Evolutionary conservation across 306 rosid genomes (phyloP), one percentile per base, ranked within the genome.

Genomic region (Gleditsia sinensis): DNA sequence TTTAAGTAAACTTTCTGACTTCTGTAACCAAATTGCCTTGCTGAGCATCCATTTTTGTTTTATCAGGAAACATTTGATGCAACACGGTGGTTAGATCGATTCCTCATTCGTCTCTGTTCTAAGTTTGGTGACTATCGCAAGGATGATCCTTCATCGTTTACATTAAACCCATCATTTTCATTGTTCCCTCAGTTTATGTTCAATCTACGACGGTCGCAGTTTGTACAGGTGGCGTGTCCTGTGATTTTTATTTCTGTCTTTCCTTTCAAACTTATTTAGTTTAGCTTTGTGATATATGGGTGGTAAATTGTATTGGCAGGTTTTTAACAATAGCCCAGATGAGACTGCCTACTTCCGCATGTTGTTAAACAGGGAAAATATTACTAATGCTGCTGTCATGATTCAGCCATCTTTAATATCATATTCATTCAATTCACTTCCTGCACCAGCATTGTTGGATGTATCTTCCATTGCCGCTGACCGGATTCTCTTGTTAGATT

Each of bases 261-360:
- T 53, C 12, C 70, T 48, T 48, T 63, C 56, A 77, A 69, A 64
- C 14, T 46, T 48, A 49, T 75, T 21, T 40, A 17, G 27, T 51
- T 37, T 69, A 56, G 49, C 81, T 48, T 72, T 40, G 50, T 56
- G 60, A 49, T 28, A 60, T 75, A 40, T 25, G 70, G 39, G 45
- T 77, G 77, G 53, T 46, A 50, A 59, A 61, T 50, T 77, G 46
- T 53, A 12, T 83, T 75, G 82, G 72, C 87, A 94, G 99, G 99
- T 94, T 77, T 94, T 94, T 76, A 94, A 94, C 86, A 94, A 94
- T 87, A 94, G 99, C 87, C 99, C 99, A 51, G 99, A 94, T 45
- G 99, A 94, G 86, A 94, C 99, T 82, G 99, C 99, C 67, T 92
- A 90, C 79, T 94, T 94, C 78, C 89, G 96, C 73, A 86, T 92